phyloP scores from a whole-genome alignment of 371 early-diverging fungal species.

The Phascolomyces articulosus region DNA sequence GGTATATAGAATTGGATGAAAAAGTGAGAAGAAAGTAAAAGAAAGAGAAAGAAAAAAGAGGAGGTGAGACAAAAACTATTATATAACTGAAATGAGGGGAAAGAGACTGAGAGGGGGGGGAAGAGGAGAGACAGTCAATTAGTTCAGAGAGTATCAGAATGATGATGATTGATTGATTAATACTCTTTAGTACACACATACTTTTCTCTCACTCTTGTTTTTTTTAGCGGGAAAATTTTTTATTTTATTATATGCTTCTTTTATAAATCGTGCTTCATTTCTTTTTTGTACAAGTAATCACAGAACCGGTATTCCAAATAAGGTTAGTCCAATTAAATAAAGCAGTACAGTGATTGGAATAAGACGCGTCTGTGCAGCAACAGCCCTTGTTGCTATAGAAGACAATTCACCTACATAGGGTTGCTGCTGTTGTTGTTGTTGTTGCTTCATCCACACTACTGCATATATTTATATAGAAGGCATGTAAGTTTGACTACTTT shows the following conservation, averaged over 20 bases:
- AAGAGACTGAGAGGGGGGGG: background rate
- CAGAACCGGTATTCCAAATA: slow-evolving; percentile 4
- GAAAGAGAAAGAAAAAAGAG: slow-evolving; percentile 11
- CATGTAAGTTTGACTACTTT: too few species aligned
- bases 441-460: background rate
- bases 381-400: background rate
- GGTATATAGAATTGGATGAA: too few species aligned
- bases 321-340: background rate
- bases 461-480: too few species aligned
- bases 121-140: too few species aligned
- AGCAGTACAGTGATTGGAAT: background rate
- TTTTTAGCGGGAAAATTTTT: slow-evolving; percentile 8
- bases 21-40: background rate
- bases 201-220: slow-evolving; percentile 7
- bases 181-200: too few species aligned
- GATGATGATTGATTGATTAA: too few species aligned
- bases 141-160: too few species aligned
- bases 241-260: background rate
- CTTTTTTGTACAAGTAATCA: background rate
- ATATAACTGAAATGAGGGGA: too few species aligned
- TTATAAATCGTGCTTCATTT: slow-evolving; percentile 6
- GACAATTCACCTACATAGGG: background rate
- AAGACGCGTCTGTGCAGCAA: slow-evolving; percentile 1
- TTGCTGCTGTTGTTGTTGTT: too few species aligned
- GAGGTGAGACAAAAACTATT: too few species aligned